These are phyloP conservation scores for Amphicarpaea edgeworthii DNA, from an alignment of 306 rosid species.

Conservation along the genomic window DNA sequence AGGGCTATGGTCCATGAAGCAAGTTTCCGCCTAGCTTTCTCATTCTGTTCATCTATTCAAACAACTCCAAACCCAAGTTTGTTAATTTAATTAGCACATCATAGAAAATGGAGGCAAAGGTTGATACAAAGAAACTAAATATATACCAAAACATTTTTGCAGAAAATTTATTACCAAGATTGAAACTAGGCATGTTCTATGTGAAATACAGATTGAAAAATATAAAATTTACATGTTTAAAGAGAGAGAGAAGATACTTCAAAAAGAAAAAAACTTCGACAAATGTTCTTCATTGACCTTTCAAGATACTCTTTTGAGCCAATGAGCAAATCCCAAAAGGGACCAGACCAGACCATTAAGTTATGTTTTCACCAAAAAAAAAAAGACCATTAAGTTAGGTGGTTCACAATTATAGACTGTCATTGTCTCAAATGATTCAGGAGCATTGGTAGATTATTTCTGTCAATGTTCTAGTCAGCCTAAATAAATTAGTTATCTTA, in stretches of 20 bases:
- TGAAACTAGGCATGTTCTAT: neutral
- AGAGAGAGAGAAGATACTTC: neutral
- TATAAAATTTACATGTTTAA: neutral
- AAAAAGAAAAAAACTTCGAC: neutral
- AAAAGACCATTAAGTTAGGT: conserved; percentile 3
- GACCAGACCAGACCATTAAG: neutral
- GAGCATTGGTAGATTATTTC: neutral
- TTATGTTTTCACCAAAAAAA: no score
- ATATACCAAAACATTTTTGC: neutral
- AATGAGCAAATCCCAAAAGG: neutral
- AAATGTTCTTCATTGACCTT: conserved; percentile 23
- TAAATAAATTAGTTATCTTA: neutral
- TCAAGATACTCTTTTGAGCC: conserved; percentile 12
- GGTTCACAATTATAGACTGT: neutral
- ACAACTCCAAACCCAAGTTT: conserved; percentile 34
- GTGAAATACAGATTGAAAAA: neutral
- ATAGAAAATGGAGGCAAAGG: conserved; percentile 34
- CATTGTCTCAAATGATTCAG: neutral
- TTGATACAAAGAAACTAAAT: conserved; percentile 8
- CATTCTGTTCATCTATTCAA: conserved; percentile 53
- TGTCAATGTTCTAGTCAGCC: conserved; percentile 9
- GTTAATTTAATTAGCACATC: conserved; percentile 35
- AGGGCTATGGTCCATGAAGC: conserved; percentile 74
- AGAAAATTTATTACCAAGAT: neutral
- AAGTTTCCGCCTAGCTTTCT: conserved; percentile 66